A percentile compares a stretch with the other conserved stretches of the same genome.
These are phyloP conservation scores for Coelastrella sp. DNA, from an alignment of 139 green algal genomes.

Conservation along the genomic window DNA sequence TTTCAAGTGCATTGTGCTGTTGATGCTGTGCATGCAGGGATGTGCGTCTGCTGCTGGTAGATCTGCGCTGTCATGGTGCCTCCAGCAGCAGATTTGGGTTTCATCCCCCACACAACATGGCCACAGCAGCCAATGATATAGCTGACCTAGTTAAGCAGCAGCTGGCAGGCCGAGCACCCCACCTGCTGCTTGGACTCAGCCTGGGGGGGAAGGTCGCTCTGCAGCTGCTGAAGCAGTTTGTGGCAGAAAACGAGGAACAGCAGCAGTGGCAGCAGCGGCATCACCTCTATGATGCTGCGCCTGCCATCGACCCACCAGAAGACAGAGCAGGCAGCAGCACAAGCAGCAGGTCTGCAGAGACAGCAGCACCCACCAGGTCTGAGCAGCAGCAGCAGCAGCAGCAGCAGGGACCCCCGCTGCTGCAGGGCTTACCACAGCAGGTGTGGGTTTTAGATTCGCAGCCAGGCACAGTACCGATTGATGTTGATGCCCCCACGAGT, in stretches of 20 bases:
- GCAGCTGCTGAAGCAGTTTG: constrained; percentile 34
- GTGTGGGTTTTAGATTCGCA: constrained; percentile 65
- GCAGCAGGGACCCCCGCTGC: not conserved
- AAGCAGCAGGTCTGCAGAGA: not conserved
- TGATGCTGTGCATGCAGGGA: constrained; percentile 18
- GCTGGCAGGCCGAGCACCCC: constrained; percentile 20
- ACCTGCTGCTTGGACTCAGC: constrained; percentile 76
- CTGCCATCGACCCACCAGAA: not conserved
- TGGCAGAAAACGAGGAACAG: constrained; percentile 6
- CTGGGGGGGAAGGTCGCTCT: constrained; percentile 85
- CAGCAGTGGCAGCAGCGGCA: constrained; percentile 34
- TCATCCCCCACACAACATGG: constrained; percentile 77
- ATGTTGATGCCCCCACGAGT: constrained; percentile 44
- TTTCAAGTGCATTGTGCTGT: not conserved
- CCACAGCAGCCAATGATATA: constrained; percentile 76
- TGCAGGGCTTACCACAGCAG: constrained; percentile 13
- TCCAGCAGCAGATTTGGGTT: constrained; percentile 10
- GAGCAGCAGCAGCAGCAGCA: not conserved
- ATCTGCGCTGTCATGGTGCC: constrained; percentile 40
- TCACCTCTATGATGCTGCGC: not conserved
- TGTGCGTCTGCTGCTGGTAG: constrained; percentile 23
- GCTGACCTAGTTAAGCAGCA: constrained; percentile 54
- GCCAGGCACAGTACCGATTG: constrained; percentile 61
- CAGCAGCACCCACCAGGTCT: not conserved
- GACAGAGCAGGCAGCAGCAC: not conserved